Base-by-base conservation (phyloP, 441 rosid genomes). In the Bruguiera hainesii region DNA sequence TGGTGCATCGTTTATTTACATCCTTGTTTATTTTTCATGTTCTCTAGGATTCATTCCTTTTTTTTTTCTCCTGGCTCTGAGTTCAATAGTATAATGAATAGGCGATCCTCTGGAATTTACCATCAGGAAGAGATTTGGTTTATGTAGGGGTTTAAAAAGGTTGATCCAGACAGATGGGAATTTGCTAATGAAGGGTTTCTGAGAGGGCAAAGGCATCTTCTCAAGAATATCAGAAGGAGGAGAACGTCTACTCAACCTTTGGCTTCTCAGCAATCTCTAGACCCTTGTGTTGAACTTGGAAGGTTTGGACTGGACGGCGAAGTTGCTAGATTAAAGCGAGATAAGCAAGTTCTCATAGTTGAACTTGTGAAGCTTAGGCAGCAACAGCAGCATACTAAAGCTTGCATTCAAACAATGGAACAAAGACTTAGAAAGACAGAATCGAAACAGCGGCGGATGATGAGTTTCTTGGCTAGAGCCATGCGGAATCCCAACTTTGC, bases 141-240 rank as follows among this genome's bases (percentile, higher is more conserved):
- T 59, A 20, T 74, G 78, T 81, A 91, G 97, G 97, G 97, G 64
- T 93, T 93, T 82, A 85, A 89, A 73, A 93, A 93, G 76, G 88
- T 89, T 67, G 96, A 93, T 81, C 87, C 94, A 35, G 98, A 93
- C 64, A 82, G 83, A 70, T 93, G 98, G 97, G 98, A 93, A 77
- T 93, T 90, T 83, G 96, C 97, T 42, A 85, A 85, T 73, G 98
- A 87, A 84, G 89, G 85, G 64, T 93, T 93, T 83, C 79, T 91
- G 21, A 81, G 90, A 81, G 98, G 98, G 46, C 83, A 86, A 73
- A 93, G 75, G 71, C 89, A 89, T 77, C 93, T 93, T 23, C 88
- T 93, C 35, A 91, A 79, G 86, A 83, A 69, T 50, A 88, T 93
- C 59, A 83, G 58, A 3, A 23, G 78, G 76, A 85, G 97, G 76